A percentile compares a stretch with the other conserved stretches of the same genome.
Conservation (phyloP, 140 eudicot genomes). For the Flaveria floridana region DNA sequence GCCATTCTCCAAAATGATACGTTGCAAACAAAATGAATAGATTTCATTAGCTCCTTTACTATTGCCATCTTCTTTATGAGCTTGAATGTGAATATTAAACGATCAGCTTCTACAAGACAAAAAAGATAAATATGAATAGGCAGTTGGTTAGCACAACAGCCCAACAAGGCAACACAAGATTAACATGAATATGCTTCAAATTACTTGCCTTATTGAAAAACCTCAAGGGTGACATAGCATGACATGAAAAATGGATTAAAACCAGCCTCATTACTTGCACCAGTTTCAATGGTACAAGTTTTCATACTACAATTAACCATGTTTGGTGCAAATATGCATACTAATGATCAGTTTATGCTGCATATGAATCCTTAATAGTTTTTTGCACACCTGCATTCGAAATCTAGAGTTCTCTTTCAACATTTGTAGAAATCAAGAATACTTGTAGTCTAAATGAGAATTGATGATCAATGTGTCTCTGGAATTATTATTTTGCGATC, state of each 20-base stretch:
- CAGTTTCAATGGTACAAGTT: background rate
- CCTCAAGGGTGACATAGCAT: background rate
- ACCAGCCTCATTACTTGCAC: background rate
- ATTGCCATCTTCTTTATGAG: constrained; percentile 26
- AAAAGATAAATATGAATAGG: background rate
- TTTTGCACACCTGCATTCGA: background rate
- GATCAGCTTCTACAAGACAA: background rate
- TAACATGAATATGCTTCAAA: constrained; percentile 7
- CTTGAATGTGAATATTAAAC: constrained; percentile 19
- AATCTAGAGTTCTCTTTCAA: background rate
- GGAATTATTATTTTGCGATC: background rate
- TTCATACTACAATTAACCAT: background rate
- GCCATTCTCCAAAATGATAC: constrained; percentile 66
- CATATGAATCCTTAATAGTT: background rate
- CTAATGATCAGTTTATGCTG: background rate
- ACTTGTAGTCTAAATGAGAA: background rate
- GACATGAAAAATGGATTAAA: background rate
- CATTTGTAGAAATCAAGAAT: background rate
- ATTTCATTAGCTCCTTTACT: constrained; percentile 34
- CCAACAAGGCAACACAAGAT: constrained; percentile 3
- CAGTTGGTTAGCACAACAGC: constrained; percentile 8
- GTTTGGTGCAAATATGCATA: background rate
- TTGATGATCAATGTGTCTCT: background rate
- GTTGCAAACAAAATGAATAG: constrained; percentile 38
- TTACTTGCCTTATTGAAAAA: background rate